These are phyloP conservation scores for Mycena polygramma DNA, from an alignment of 768 basidiomycete species.

Conservation along the genomic window DNA sequence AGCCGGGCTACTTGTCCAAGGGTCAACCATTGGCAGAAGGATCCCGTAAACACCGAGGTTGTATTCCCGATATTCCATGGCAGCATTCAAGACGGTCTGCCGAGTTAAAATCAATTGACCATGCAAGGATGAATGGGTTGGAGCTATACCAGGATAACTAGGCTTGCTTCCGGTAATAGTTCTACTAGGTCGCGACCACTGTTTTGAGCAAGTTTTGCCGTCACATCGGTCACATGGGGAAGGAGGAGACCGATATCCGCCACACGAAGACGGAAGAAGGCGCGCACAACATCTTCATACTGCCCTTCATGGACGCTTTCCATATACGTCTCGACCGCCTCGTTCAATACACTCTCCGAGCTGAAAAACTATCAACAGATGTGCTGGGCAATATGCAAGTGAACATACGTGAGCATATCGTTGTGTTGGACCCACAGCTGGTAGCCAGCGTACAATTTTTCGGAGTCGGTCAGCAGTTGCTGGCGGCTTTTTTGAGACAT, in stretches of 20 bases:
- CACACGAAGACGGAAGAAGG: conserved; percentile 84
- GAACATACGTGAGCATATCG: conserved; percentile 70
- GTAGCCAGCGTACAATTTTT: conserved; percentile 85
- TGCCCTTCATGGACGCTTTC: conserved; percentile 63
- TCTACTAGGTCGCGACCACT: conserved; percentile 58
- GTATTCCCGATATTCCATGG: conserved; percentile 80
- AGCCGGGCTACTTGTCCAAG: conserved; percentile 85
- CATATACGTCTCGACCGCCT: conserved; percentile 81
- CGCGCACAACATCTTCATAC: conserved; percentile 83
- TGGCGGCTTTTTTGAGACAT: conserved; percentile 87
- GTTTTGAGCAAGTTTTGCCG: conserved; percentile 57
- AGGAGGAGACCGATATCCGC: conserved; percentile 77
- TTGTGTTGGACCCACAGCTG: conserved; percentile 87
- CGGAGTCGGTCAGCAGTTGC: conserved; percentile 83
- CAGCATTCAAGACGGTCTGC: conserved; percentile 80
- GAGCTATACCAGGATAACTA: conserved; percentile 72
- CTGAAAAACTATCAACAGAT: conserved; percentile 9
- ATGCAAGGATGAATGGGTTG: conserved; percentile 12
- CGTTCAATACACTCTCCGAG: conserved; percentile 74
- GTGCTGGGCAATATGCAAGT: neutral
- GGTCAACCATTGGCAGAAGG: conserved; percentile 73
- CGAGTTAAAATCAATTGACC: conserved; percentile 5
- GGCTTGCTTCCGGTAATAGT: conserved; percentile 76
- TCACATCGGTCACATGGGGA: conserved; percentile 67
- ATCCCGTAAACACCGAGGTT: conserved; percentile 85